These are phyloP conservation scores for Mycena belliarum DNA, from an alignment of 768 basidiomycete species.

Conservation along the genomic window DNA sequence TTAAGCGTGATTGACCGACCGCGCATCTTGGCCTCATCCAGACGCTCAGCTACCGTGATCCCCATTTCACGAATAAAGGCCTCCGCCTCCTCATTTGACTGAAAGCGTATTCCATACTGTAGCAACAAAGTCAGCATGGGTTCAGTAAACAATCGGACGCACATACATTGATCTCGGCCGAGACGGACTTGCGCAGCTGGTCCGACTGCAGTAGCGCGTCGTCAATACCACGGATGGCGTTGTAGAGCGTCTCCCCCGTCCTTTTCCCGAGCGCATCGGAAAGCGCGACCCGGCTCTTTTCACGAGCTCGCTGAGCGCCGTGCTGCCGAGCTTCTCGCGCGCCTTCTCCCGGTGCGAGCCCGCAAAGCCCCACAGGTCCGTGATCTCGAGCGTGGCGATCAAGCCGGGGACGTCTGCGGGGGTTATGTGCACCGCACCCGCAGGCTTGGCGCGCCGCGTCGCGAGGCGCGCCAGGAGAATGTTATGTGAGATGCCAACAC, in stretches of 20 bases:
- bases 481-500: slow-evolving; percentile 90
- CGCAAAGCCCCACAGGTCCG: slow-evolving; percentile 88
- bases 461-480: slow-evolving; percentile 92
- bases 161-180: slow-evolving; percentile 92
- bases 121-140: not conserved
- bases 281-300: slow-evolving; percentile 64
- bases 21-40: slow-evolving; percentile 66
- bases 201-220: slow-evolving; percentile 77
- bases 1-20: slow-evolving; percentile 84
- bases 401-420: slow-evolving; percentile 51
- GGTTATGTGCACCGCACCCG: slow-evolving; percentile 76
- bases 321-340: slow-evolving; percentile 72
- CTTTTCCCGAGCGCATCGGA: slow-evolving; percentile 75
- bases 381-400: slow-evolving; percentile 70
- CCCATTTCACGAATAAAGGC: slow-evolving; percentile 77
- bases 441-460: slow-evolving; percentile 89
- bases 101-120: slow-evolving; percentile 95
- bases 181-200: slow-evolving; percentile 87
- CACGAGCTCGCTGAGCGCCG: slow-evolving; percentile 67
- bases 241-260: slow-evolving; percentile 84
- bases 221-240: slow-evolving; percentile 84
- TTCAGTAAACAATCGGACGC: not conserved
- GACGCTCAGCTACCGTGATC: slow-evolving; percentile 69
- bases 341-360: slow-evolving; percentile 76
- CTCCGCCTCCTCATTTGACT: slow-evolving; percentile 78